These are phyloP conservation scores for Cladosporium sp. DNA, from an alignment of 2,329 filamentous ascomycete species.

Conservation along the genomic window DNA sequence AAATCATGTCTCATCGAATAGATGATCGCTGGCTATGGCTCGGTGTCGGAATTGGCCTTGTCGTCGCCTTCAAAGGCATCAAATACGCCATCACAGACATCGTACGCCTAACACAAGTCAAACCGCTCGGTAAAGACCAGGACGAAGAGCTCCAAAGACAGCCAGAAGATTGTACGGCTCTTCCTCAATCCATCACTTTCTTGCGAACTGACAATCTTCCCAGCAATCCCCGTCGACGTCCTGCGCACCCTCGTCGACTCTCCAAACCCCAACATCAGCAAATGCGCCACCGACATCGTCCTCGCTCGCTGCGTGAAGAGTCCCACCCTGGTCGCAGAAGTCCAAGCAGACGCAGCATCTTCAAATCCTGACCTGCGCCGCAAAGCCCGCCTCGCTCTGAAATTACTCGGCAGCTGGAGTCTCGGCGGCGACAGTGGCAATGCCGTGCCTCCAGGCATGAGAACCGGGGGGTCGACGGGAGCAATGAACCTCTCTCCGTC, in stretches of 20 bases:
- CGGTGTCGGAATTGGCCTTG: conserved; percentile 57
- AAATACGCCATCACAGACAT: conserved; percentile 61
- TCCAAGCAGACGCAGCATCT: conserved; percentile 10
- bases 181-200: not conserved
- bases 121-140: conserved; percentile 62
- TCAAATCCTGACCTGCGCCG: not conserved
- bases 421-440: not conserved
- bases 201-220: not conserved
- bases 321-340: not conserved
- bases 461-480: conserved; percentile 1
- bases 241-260: conserved; percentile 45
- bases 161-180: conserved; percentile 29
- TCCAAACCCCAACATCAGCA: conserved; percentile 48
- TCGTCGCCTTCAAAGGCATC: conserved; percentile 61
- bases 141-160: conserved; percentile 32
- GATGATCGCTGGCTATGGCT: conserved; percentile 52
- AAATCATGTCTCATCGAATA: conserved; percentile 41
- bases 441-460: not conserved
- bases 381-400: conserved; percentile 3
- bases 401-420: conserved; percentile 12
- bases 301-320: conserved; percentile 27
- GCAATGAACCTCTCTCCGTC: conserved; percentile 9
- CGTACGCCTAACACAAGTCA: conserved; percentile 67
- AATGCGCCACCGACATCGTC: conserved; percentile 37
- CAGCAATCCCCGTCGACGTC: conserved; percentile 45